Evolutionary conservation across 2,329 filamentous ascomycete species (phyloP).

Genomic region (Neophaeococcomyces mojaviensis): DNA sequence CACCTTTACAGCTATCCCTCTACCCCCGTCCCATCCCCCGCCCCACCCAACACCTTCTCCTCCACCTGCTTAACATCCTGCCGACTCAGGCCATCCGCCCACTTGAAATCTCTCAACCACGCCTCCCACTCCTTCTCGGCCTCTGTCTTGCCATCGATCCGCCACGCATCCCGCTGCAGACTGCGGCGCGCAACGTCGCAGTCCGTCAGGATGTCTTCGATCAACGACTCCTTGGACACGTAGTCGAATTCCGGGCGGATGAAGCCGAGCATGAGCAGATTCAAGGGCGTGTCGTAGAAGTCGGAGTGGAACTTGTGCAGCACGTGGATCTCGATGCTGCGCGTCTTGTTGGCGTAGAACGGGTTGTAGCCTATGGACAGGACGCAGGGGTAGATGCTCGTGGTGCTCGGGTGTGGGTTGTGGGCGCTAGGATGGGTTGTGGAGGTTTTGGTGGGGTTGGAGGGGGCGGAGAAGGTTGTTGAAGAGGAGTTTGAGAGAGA

Average conservation of each 20-base stretch:
- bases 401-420: not conserved
- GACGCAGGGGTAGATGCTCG: constrained; percentile 67
- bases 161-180: constrained; percentile 59
- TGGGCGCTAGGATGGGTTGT: not conserved
- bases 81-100: constrained; percentile 19
- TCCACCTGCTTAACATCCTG: constrained; percentile 26
- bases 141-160: constrained; percentile 34
- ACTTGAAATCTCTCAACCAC: constrained; percentile 25
- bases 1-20: not conserved
- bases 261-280: constrained; percentile 74
- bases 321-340: constrained; percentile 78
- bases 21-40: not conserved
- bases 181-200: constrained; percentile 73
- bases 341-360: constrained; percentile 87
- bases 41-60: constrained; percentile 17
- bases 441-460: constrained; percentile 16
- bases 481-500: constrained; percentile 2
- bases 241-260: constrained; percentile 89
- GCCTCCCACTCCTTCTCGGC: constrained; percentile 18
- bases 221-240: constrained; percentile 68
- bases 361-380: constrained; percentile 96
- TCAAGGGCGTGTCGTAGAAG: constrained; percentile 78
- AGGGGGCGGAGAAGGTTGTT: constrained; percentile 16
- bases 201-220: constrained; percentile 82
- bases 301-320: constrained; percentile 54